Evolutionary conservation across 2,329 filamentous ascomycete genomes (phyloP).

Genomic region (Neodidymelliopsis sp.): DNA sequence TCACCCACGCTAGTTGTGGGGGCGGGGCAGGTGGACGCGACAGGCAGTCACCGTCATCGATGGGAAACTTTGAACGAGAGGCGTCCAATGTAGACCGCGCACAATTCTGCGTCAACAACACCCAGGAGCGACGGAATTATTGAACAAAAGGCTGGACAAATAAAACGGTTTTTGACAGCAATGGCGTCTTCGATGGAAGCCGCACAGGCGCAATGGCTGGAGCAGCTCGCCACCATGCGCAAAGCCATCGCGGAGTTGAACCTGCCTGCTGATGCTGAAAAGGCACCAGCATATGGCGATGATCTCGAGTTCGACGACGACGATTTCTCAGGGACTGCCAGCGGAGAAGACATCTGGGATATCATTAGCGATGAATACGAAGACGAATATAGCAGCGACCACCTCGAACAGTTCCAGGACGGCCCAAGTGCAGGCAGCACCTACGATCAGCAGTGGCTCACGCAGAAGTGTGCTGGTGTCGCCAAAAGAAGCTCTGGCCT

Average conservation of each 20-base stretch:
- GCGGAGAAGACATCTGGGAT: slow-evolving; percentile 89
- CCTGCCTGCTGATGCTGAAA: slow-evolving; percentile 57
- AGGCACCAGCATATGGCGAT: slow-evolving; percentile 60
- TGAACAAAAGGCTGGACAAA: background rate
- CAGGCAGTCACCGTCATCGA: slow-evolving; percentile 25
- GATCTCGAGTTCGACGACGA: slow-evolving; percentile 72
- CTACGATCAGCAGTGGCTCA: slow-evolving; percentile 75
- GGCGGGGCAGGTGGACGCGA: slow-evolving; percentile 34
- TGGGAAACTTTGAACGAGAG: slow-evolving; percentile 19
- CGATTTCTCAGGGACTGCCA: slow-evolving; percentile 65
- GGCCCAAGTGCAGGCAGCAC: slow-evolving; percentile 35
- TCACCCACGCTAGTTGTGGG: slow-evolving; percentile 29
- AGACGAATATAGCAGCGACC: slow-evolving; percentile 68
- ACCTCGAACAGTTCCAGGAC: slow-evolving; percentile 63
- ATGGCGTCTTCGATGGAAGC: slow-evolving; percentile 52
- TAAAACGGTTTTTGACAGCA: background rate
- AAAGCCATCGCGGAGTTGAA: slow-evolving; percentile 79
- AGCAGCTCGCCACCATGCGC: slow-evolving; percentile 85
- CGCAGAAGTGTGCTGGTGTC: slow-evolving; percentile 71
- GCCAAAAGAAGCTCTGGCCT: slow-evolving; percentile 71
- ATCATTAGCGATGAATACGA: slow-evolving; percentile 80
- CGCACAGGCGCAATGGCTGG: slow-evolving; percentile 76
- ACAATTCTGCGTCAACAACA: background rate
- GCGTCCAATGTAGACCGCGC: slow-evolving; percentile 5
- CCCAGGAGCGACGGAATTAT: background rate